phyloP scores from a whole-genome alignment of 306 rosid genomes.

The Urtica urens region DNA sequence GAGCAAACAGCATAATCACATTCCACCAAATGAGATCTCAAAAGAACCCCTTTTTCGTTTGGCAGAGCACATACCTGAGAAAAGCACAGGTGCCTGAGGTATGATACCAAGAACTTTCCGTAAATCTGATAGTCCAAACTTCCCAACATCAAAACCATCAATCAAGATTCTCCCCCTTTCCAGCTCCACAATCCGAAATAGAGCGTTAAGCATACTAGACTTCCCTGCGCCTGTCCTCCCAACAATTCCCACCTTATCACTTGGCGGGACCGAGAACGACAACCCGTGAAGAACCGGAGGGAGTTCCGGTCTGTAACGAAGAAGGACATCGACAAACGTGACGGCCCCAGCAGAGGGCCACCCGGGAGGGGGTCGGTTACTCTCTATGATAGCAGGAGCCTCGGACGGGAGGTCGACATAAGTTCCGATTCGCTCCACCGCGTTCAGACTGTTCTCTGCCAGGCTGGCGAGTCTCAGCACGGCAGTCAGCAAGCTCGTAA shows the following conservation, averaged over 20 bases:
- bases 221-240: constrained; percentile 49
- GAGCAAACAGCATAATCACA: background rate
- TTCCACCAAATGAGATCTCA: background rate
- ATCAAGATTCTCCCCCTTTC: constrained; percentile 38
- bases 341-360: constrained; percentile 41
- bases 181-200: constrained; percentile 36
- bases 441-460: constrained; percentile 42
- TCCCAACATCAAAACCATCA: constrained; percentile 31
- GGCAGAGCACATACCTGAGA: constrained; percentile 25
- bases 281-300: constrained; percentile 37
- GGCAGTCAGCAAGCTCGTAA: constrained; percentile 61
- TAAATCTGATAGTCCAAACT: constrained; percentile 33
- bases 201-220: constrained; percentile 38
- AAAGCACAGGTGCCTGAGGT: constrained; percentile 42
- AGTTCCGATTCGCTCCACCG: constrained; percentile 78
- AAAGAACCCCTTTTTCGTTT: background rate
- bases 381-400: constrained; percentile 28
- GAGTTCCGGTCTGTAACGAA: constrained; percentile 44
- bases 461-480: constrained; percentile 68
- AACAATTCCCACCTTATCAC: constrained; percentile 40
- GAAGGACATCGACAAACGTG: constrained; percentile 29
- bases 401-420: constrained; percentile 76
- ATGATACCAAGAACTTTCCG: constrained; percentile 40
- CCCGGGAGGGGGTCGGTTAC: constrained; percentile 36
- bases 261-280: constrained; percentile 30